Evolutionary conservation across 139 green algal genomes (phyloP), one percentile per base, ranked within the genome.

Genomic region (Astrephomene gubernaculifera): DNA sequence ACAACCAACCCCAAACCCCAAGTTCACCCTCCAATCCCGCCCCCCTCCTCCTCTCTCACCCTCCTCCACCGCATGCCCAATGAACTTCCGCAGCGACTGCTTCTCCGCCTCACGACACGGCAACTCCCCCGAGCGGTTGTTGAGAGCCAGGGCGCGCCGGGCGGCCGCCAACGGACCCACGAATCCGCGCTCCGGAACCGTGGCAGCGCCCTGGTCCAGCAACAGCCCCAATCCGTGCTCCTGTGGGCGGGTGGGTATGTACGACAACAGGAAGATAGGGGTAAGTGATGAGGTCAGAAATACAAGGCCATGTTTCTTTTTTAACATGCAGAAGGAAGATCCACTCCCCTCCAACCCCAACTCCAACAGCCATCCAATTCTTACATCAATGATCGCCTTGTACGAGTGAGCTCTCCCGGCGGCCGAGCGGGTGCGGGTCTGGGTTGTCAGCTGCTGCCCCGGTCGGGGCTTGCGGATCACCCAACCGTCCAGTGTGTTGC

Each of bases 31-130:
- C n/a, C n/a, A n/a, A n/a, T n/a, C n/a, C n/a, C n/a, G n/a, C n/a
- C n/a, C n/a, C n/a, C n/a, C n/a, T n/a, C n/a, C n/a, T n/a, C n/a
- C n/a, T n/a, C n/a, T n/a, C 72, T 60, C 79, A 91, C 91, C 93
- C 38, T 91, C 89, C 6, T 70, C 52, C 19, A 96, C 79, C 0
- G 91, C 79, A 43, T 93, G 71, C 21, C 91, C 60, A 38, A 97
- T 89, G 85, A 98, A 97, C 24, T 81, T 43, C 35, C 67, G 44
- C n/a, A 98, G 81, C 35, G 87, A 35, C 7, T 41, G 41, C 53
- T 94, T 94, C 90, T 98, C 96, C 0, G 65, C 80, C 22, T 98
- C 95, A 41, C 97, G 92, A 92, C 96, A 98, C 17, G 96, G 94
- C 86, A 99, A 86, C 44, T 41, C 88, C 49, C 71, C 67, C 2